Evolutionary conservation across 768 basidiomycete genomes (phyloP), one percentile per base, ranked within the genome.

Genomic region (Suillus americanus): DNA sequence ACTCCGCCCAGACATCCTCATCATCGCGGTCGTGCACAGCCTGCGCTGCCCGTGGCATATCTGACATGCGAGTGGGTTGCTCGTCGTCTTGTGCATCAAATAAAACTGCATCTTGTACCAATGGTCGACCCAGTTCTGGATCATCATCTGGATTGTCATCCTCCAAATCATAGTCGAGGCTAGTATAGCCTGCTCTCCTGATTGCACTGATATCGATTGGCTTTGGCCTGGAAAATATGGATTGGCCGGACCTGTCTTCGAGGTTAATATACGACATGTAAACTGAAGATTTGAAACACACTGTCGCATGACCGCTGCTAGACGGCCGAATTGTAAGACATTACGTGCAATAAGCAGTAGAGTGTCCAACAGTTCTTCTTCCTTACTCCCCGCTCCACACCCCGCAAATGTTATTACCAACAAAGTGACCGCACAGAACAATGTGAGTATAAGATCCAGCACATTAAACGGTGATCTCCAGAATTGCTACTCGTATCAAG

Each of bases 241-340:
- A 94, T 71, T 93, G 92, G 0, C 92, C 92, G 50, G 92, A 94
- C 77, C 92, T 94, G 65, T 5, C 60, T 48, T 55, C 16, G 14
- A 65, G 9, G 57, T 46, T 53, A 5, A 61, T 20, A 57, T 20
- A 64, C 45, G 25, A 64, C 41, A 62, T 14, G 28, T 40, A 28
- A 5, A 62, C 59, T 25, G 54, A 20, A 40, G 54, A 66, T 62
- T 10, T 48, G 14, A 72, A 64, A 80, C 93, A 68, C 73, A 97
- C 95, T 95, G 93, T 78, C 96, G 85, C 86, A 98, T 91, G 59
- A 99, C 94, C 25, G 93, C 85, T 20, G 95, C 97, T 20, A 99
- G 82, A 30, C 96, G 87, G 35, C 91, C 89, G 73, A 98, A 98
- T 69, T 96, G 94, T 62, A 99, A 85, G 63, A 95, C 86, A 73